phyloP scores from a whole-genome alignment of 2,329 filamentous ascomycete genomes.

The Venturia oleaginea region DNA sequence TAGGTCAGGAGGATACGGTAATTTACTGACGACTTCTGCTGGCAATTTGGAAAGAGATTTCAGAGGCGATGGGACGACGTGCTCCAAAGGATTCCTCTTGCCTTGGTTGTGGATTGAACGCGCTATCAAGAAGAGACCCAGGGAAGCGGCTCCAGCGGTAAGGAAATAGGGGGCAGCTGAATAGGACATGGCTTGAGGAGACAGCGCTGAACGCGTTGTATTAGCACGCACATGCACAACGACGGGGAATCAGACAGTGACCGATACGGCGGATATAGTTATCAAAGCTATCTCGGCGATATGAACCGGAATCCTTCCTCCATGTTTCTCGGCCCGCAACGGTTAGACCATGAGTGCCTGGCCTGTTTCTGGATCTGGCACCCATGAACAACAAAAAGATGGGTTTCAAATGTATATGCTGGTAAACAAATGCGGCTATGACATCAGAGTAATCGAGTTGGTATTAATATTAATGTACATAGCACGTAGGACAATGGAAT shows the following conservation, averaged over 20 bases:
- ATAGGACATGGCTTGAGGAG: background rate
- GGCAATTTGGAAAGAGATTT: constrained; percentile 21
- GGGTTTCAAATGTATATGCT: background rate
- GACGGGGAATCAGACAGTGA: background rate
- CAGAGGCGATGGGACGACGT: constrained; percentile 23
- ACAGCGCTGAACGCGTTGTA: background rate
- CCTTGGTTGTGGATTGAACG: background rate
- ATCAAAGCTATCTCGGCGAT: background rate
- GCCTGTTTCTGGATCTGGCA: background rate
- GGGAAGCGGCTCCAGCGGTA: constrained; percentile 4
- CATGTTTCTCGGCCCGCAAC: background rate
- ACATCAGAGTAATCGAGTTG: background rate
- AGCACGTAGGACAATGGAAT: too few species aligned
- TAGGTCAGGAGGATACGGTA: constrained; percentile 58
- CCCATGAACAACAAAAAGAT: background rate
- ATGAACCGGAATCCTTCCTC: background rate
- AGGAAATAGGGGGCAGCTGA: background rate
- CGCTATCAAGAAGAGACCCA: constrained; percentile 21
- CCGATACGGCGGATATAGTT: background rate
- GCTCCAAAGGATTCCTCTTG: constrained; percentile 16
- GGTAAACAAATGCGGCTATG: background rate
- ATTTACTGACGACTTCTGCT: constrained; percentile 19
- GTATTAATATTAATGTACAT: too few species aligned
- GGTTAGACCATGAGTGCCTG: background rate
- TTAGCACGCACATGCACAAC: background rate